Base-by-base conservation (phyloP, 257 asterid species). In the Eustoma russellianum region DNA sequence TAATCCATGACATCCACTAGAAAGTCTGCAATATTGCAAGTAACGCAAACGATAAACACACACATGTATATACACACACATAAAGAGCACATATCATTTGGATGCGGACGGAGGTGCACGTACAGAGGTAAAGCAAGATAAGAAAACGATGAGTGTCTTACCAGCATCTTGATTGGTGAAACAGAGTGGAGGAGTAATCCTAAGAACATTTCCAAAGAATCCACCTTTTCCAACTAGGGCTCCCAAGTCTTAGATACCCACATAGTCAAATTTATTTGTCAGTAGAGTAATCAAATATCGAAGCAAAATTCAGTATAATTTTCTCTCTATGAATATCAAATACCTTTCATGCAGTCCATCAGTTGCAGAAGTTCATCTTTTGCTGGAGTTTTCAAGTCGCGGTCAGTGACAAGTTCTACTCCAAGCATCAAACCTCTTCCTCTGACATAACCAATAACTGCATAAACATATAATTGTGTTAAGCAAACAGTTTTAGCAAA, bases 371-470 rank as follows among this genome's bases (percentile, higher is more conserved):
- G 70, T 69, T 82, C 93, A 5, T 40, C 63, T 51, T 66, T 78
- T 5, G 86, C 93, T 0, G 93, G 93, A 35, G 83, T 85, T 64
- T 82, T 82, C 34, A 55, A 65, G 46, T 52, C 40, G 41, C 66
- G 81, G n/a, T 85, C 89, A 0, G 74, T 73, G 14, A 85, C 93
- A 2, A 85, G 85, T 60, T 85, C 93, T 3, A 82, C 80, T 9
- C 93, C 95, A 18, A 82, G 87, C 89, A 85, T 85, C 50, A 85
- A 41, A 38, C 95, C 95, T 72, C 86, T 57, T 41, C 95, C 93
- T 63, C 93, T 75, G 54, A 82, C 90, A 57, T 85, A 93, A 38
- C 95, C 89, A 17, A 80, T 79, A 45, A 85, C 93, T 82, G 63
- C 76, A 61, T 1, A 17, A 24, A 11, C 14, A 5, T 12, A 2